Evolutionary conservation across 2,329 filamentous ascomycete genomes (phyloP).

Genomic region (Epichloe sp.): DNA sequence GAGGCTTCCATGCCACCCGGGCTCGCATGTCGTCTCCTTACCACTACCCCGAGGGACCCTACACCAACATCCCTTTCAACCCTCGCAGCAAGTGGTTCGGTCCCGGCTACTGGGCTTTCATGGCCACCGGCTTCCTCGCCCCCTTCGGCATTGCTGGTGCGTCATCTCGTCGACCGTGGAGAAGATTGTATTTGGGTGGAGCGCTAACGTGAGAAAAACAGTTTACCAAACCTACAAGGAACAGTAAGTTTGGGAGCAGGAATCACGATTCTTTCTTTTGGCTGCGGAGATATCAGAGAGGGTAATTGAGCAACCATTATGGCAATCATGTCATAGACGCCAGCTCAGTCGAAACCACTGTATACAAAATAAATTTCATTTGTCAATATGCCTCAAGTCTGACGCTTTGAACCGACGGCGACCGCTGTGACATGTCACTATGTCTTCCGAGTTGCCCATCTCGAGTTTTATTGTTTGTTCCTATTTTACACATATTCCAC

Average conservation of each 20-base stretch:
- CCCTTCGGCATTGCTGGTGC: conserved; percentile 52
- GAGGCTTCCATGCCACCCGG: conserved; percentile 87
- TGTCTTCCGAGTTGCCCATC: not conserved
- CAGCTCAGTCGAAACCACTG: conserved; percentile 14
- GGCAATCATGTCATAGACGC: conserved; percentile 21
- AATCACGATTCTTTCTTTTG: conserved; percentile 6
- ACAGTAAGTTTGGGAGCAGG: conserved; percentile 16
- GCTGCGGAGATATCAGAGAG: conserved; percentile 10
- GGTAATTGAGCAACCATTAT: conserved; percentile 14
- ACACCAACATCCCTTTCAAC: conserved; percentile 95
- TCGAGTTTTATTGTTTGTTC: not conserved
- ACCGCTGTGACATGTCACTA: not conserved
- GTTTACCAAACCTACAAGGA: conserved; percentile 35
- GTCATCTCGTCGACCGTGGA: conserved; percentile 19
- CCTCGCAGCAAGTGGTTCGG: conserved; percentile 77
- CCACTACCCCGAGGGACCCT: conserved; percentile 96
- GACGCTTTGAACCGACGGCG: not conserved
- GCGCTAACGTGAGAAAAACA: conserved; percentile 14
- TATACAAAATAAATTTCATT: conserved; percentile 12
- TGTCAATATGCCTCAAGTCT: conserved; percentile 4
- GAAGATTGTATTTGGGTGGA: not conserved
- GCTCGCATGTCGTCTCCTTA: conserved; percentile 78
- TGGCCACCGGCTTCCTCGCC: conserved; percentile 39
- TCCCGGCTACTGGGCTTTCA: conserved; percentile 68
- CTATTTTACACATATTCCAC: not conserved